A percentile compares a stretch with the other conserved stretches of the same genome.
phyloP scores from a whole-genome alignment of 352 stramenopile species.

The Globisporangium carolinianum region DNA sequence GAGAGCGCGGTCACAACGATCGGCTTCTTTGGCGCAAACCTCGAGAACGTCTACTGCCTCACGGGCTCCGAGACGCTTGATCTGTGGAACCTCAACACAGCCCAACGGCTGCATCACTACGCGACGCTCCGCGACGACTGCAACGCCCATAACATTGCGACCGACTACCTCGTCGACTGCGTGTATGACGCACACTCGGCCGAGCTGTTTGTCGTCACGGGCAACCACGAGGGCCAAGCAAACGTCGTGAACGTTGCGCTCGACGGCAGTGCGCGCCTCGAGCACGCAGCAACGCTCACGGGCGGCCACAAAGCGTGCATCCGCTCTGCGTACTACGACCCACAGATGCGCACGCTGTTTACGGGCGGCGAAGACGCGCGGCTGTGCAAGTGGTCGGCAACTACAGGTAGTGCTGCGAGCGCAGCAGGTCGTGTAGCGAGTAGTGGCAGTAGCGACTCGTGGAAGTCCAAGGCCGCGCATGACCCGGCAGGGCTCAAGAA shows the following conservation, averaged over 20 bases:
- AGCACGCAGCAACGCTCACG: slow-evolving; percentile 39
- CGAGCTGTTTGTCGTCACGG: slow-evolving; percentile 70
- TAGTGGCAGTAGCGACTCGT: neutral
- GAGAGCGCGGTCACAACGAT: slow-evolving; percentile 85
- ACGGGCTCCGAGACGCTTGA: slow-evolving; percentile 87
- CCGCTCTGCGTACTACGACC: slow-evolving; percentile 72
- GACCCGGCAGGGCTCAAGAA: slow-evolving; percentile 58
- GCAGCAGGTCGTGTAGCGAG: too few relatives aligned
- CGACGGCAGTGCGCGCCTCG: slow-evolving; percentile 36
- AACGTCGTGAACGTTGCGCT: slow-evolving; percentile 65
- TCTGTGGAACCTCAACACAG: slow-evolving; percentile 85
- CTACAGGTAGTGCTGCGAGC: neutral
- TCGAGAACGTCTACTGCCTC: slow-evolving; percentile 80
- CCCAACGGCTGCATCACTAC: slow-evolving; percentile 78
- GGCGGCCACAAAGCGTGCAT: slow-evolving; percentile 83
- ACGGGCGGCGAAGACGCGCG: slow-evolving; percentile 85
- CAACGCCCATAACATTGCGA: slow-evolving; percentile 49
- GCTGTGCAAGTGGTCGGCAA: slow-evolving; percentile 68
- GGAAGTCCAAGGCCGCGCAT: slow-evolving; percentile 23
- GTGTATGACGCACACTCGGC: slow-evolving; percentile 68
- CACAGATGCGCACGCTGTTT: slow-evolving; percentile 38
- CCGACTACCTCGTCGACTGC: slow-evolving; percentile 85
- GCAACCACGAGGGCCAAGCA: slow-evolving; percentile 69
- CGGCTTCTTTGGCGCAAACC: slow-evolving; percentile 81
- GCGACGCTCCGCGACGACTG: slow-evolving; percentile 67